Evolutionary conservation across 805 yeast genomes (phyloP), one percentile per base, ranked within the genome.

Genomic region (Cyberlindnera subsufficiens): DNA sequence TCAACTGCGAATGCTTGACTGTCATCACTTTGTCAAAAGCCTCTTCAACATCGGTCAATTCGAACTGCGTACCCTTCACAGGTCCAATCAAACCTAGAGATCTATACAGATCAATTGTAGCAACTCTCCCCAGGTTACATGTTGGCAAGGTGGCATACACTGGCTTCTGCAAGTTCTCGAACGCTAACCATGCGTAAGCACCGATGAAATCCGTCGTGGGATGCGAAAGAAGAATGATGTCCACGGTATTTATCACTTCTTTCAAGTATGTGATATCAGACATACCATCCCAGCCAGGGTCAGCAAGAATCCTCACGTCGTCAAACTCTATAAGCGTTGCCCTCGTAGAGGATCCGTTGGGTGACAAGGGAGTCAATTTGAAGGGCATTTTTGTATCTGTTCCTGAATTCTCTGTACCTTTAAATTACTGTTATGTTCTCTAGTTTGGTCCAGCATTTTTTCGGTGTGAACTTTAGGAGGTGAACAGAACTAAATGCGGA

Each of bases 81-180:
- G 96, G 91, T 0, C 96, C 96, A 32, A 86, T 65, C 1, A 88
- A 56, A 1, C 96, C 96, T 14, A 63, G 63, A 3, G 85, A 66
- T 46, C 95, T 65, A 59, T 89, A 93, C 27, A 77, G 67, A 53
- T 93, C 99, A n/a, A 86, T 77, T 0, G 95, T 83, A 5, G 95
- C 71, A 15, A 87, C 78, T 52, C 95, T 73, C 0, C 97, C 98
- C 55, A 93, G 66, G 55, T 87, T 90, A 11, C 82, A 72, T 2
- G 90, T 85, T 0, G 99, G 98, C n/a, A 88, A 64, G 0, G 99
- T 91, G 0, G 97, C 78, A 59, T 85, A 93, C 0, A 84, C 83
- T 2, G 89, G 88, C 19, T 90, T 75, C 30, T 77, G 68, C 19
- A 87, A 72, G 5, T 66, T 63, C 22, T 82, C 78, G 49, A 77